phyloP scores from a whole-genome alignment of 257 asterid genomes.

The Fraxinus excelsior region DNA sequence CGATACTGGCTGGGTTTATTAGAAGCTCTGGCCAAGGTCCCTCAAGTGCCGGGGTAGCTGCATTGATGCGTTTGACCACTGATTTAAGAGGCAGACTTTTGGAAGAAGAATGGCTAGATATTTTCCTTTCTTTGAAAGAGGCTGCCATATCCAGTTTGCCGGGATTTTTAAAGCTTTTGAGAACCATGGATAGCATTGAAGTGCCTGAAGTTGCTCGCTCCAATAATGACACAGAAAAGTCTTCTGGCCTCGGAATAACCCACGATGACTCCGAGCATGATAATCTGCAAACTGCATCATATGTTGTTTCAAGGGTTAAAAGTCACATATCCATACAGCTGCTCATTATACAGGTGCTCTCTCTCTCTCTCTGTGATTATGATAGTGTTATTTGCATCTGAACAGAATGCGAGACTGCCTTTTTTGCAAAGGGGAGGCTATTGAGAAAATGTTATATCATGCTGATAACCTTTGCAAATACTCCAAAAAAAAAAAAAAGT shows the following conservation, averaged over 20 bases:
- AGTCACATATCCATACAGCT: constrained; percentile 75
- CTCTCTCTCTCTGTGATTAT: constrained; percentile 8
- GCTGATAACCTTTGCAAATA: neutral
- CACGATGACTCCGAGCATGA: constrained; percentile 58
- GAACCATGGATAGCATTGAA: constrained; percentile 64
- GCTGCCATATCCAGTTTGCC: constrained; percentile 65
- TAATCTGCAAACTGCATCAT: constrained; percentile 64
- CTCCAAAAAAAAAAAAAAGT: neutral
- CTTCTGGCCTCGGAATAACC: constrained; percentile 45
- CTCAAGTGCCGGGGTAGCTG: constrained; percentile 76
- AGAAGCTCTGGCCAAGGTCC: constrained; percentile 78
- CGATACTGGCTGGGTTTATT: constrained; percentile 60
- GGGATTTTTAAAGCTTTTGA: constrained; percentile 64
- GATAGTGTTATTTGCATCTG: neutral
- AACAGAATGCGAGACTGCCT: neutral
- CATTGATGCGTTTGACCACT: constrained; percentile 72
- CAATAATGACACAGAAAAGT: constrained; percentile 46
- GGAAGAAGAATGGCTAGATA: constrained; percentile 73
- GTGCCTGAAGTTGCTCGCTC: constrained; percentile 51
- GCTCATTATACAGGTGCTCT: constrained; percentile 67
- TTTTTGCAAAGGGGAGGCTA: neutral
- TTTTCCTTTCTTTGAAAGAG: constrained; percentile 64
- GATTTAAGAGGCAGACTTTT: constrained; percentile 58
- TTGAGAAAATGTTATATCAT: neutral
- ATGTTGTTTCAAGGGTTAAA: constrained; percentile 78